Percentiles rank a stretch among this genome's conserved stretches.
Conservation (phyloP, 2,329 filamentous ascomycete genomes). For the Epicoccum nigrum region DNA sequence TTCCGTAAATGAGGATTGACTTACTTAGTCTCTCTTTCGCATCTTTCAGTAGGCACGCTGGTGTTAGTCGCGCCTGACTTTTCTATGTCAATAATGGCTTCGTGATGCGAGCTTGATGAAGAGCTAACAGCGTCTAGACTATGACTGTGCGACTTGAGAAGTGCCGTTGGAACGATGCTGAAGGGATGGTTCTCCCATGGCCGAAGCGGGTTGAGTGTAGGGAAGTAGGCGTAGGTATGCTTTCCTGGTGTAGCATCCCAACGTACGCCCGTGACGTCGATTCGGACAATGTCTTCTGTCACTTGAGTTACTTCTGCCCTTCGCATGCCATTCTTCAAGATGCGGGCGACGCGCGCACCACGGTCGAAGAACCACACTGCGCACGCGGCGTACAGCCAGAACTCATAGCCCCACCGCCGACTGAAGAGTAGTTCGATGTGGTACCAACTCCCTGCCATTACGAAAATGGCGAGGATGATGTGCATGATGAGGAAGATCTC, state of each 20-base stretch:
- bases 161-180: constrained; percentile 44
- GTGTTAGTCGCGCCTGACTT: not conserved
- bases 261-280: constrained; percentile 51
- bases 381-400: constrained; percentile 54
- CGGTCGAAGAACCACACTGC: constrained; percentile 58
- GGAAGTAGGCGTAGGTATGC: constrained; percentile 58
- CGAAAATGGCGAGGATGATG: constrained; percentile 40
- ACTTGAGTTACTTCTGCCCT: constrained; percentile 47
- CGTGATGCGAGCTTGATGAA: constrained; percentile 3
- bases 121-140: not conserved
- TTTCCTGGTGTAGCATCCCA: constrained; percentile 40
- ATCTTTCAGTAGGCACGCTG: too few relatives aligned
- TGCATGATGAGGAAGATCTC: constrained; percentile 47
- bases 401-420: constrained; percentile 50
- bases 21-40: too few relatives aligned
- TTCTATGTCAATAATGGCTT: not conserved
- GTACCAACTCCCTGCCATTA: constrained; percentile 44
- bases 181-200: constrained; percentile 64
- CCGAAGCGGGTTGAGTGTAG: constrained; percentile 45
- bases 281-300: constrained; percentile 40
- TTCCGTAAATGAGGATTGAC: too few relatives aligned
- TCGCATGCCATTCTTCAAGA: constrained; percentile 48
- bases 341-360: constrained; percentile 48
- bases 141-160: constrained; percentile 15
- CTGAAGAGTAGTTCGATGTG: constrained; percentile 43